These are phyloP conservation scores for Hypoxylon cercidicola DNA, from an alignment of 495 filamentous ascomycete genomes.

Conservation along the genomic window DNA sequence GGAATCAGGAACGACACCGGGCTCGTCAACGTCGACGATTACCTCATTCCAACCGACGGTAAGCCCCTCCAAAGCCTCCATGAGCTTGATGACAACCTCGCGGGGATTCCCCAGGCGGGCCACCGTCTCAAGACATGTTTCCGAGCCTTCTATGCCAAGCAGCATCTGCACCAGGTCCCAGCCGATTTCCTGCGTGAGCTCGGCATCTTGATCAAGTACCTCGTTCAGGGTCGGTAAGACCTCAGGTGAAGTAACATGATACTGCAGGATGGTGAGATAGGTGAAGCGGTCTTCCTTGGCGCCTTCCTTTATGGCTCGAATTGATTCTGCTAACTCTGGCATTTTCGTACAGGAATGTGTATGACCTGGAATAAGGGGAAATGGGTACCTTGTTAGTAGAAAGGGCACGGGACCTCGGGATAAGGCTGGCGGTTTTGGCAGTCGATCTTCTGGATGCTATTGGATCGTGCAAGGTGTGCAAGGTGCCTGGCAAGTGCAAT, in stretches of 20 bases:
- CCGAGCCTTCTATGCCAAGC: constrained; percentile 77
- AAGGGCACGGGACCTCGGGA: neutral
- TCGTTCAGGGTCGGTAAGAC: constrained; percentile 80
- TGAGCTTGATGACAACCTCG: constrained; percentile 90
- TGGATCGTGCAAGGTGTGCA: neutral
- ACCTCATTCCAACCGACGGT: constrained; percentile 63
- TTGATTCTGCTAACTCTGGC: constrained; percentile 43
- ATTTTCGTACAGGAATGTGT: constrained; percentile 17
- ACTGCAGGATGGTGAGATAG: constrained; percentile 88
- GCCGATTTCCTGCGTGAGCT: constrained; percentile 88
- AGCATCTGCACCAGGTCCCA: constrained; percentile 95
- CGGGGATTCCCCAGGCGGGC: constrained; percentile 90
- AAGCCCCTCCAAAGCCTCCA: constrained; percentile 71
- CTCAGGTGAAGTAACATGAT: constrained; percentile 76
- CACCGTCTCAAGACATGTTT: constrained; percentile 76
- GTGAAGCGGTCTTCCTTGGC: constrained; percentile 75
- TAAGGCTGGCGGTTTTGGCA: constrained; percentile 17
- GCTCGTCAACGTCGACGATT: constrained; percentile 48
- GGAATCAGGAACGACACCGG: constrained; percentile 34
- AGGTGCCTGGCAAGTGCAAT: constrained; percentile 9
- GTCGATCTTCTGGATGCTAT: constrained; percentile 18
- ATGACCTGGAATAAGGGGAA: neutral
- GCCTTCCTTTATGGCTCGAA: constrained; percentile 43
- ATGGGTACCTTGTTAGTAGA: neutral
- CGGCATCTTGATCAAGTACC: constrained; percentile 78